Evolutionary conservation across 2,329 filamentous ascomycete species (phyloP), one percentile per base, ranked within the genome.

Genomic region (Capronia coronata): DNA sequence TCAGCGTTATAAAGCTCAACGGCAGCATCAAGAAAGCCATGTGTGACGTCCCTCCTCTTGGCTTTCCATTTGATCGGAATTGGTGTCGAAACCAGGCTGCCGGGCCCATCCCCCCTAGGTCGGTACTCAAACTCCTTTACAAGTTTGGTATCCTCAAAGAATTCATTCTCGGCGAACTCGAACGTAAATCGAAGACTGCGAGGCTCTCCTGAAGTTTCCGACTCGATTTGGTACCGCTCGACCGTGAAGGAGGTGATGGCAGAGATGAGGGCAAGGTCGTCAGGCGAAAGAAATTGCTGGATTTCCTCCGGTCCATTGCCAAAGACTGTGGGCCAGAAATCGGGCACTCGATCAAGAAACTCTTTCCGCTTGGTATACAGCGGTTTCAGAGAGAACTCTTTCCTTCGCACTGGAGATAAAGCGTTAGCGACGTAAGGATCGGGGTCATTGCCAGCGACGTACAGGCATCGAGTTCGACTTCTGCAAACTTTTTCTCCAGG

Each of bases 291-390:
- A 75, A 84, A 89, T 69, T 88, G 83, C 71, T 95, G 89, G 61
- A 98, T 79, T 56, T 95, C 88, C 40, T 79, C 76, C 1, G 90
- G 89, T 2, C 86, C 83, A 71, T 89, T 84, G 73, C 94, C 87
- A 66, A 97, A 78, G 49, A 96, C 90, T 51, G 94, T 79, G n/a
- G 87, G 77, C 93, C 93, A 97, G 80, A 97, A 98, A 72, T 87
- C 82, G 61, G 82, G 79, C 64, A 96, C 90, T 64, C 83, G 75
- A 56, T 78, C 69, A 57, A 93, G 74, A 57, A 88, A 70, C 61
- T 79, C 76, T 58, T 79, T 75, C 65, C 91, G 87, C 71, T 86
- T 86, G 62, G 78, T 75, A 74, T 88, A 95, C 54, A 94, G 78
- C 38, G 84, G 77, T 34, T 47, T 46, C n/a, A 57, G 39, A 14